phyloP scores from a whole-genome alignment of 345 rosid genomes.

The Salix koriyanagi region DNA sequence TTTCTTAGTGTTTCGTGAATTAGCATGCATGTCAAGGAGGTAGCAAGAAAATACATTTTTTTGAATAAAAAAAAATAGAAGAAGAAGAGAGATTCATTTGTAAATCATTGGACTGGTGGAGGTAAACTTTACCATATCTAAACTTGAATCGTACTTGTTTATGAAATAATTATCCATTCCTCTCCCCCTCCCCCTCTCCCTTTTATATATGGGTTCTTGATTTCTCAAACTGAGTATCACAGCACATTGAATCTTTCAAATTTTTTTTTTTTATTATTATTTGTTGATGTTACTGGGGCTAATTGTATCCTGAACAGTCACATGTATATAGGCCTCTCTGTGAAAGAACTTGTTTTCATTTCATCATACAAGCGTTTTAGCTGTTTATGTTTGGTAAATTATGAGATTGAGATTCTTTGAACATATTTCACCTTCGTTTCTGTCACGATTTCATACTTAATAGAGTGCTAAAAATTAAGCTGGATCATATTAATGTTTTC shows the following conservation, averaged over 20 bases:
- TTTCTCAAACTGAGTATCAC: background rate
- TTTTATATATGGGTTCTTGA: background rate
- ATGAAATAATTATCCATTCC: background rate
- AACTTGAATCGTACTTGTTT: background rate
- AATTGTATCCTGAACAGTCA: background rate
- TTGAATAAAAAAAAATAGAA: background rate
- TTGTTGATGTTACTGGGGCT: background rate
- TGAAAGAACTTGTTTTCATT: background rate
- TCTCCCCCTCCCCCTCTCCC: background rate
- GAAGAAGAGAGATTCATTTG: background rate
- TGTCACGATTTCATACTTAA: background rate
- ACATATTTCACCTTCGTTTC: background rate
- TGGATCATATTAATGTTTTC: background rate
- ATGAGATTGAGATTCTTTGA: background rate
- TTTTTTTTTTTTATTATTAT: background rate
- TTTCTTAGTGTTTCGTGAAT: background rate
- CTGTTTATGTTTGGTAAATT: background rate
- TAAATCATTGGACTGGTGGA: background rate
- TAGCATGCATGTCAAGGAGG: background rate
- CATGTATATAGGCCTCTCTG: background rate
- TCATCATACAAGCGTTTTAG: background rate
- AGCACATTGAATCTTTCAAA: background rate
- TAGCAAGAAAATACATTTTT: background rate
- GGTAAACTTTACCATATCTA: background rate
- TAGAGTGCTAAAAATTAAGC: background rate